Base-by-base conservation (phyloP, 805 yeast genomes). In the Aciculoconidium aculeatum region DNA sequence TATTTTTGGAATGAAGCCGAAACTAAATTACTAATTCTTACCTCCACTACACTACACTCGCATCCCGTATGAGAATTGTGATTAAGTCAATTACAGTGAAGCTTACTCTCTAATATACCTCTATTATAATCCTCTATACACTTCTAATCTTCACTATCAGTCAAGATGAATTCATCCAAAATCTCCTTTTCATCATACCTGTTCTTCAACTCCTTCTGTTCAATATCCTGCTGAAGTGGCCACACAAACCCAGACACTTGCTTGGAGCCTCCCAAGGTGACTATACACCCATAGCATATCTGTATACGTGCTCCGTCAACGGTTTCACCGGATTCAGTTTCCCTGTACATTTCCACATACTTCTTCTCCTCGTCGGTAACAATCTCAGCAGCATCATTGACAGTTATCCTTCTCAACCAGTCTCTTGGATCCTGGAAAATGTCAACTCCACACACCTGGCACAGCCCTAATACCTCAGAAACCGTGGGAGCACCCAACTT, bases 271-370 rank as follows among this genome's bases (percentile, higher is more conserved):
- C 75, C 72, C 31, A 82, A 45, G 7, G 77, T 72, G 2, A 80
- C 80, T 19, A 75, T 65, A 48, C 95, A 84, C 3, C 92, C 94
- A 44, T 81, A 84, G 48, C 95, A 84, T 6, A 80, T 43, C n/a
- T 58, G 48, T n/a, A 49, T 36, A 16, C 29, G 55, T 6, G 15
- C 28, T 14, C 22, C 22, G 28, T 33, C 27, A 40, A 35, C 35
- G 33, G 17, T 49, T 46, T 17, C 43, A 35, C n/a, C 30, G 6
- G 20, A 24, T 10, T 14, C 21, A 13, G 17, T 16, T 21, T 29
- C 32, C 15, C 27, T 20, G 32, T 44, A 53, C 18, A 29, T 25
- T 16, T 30, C 37, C 4, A 47, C 53, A 15, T 65, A 55, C 3
- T 37, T 56, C 7, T 34, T 23, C 31, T 81, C 69, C 23, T 52